Base-by-base conservation (phyloP, 108 stramenopile genomes). In the Nitzschia sp. region DNA sequence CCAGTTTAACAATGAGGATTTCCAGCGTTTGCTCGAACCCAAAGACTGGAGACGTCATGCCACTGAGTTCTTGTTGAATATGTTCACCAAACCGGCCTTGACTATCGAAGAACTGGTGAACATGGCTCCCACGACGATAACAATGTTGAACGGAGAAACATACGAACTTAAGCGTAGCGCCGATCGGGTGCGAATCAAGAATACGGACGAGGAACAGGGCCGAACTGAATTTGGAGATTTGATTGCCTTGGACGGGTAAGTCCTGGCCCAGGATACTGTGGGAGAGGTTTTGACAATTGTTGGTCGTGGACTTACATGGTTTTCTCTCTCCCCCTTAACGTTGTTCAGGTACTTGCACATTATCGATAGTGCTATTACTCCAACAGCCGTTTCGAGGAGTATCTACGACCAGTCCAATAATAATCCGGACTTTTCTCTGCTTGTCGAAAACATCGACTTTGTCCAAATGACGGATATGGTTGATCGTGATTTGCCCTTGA, bases 1-100 rank as follows among this genome's bases (percentile, higher is more conserved):
- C 24, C 17, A 38, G 9, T 77, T 77, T 64, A 70, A 77, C 64
- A 65, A 70, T 29, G 76, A 70, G 49, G 76, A 65, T 59, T 77
- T 65, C 54, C 28, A 77, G 18, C 61, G 76, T 24, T 53, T 77
- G 33, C 47, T 70, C 18, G 68, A 69, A 64, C 76, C 76, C 21
- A 53, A 29, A 8, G n/a, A n/a, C 17, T 77, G 76, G 76, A 26
- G 34, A 23, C 76, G 76, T 51, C 76, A 77, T 45, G 45, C 49
- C 9, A 57, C 66, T 18, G 76, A 77, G 30, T 77, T 77, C 64
- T 59, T 77, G 56, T 55, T 70, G 21, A 70, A 77, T 38, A 47
- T 55, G 18, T 70, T 77, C 19, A 70, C 69, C 24, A 27, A n/a
- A 15, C 59, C 59, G n/a, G 60, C 58, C 17, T 27, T 56, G 34